Evolutionary conservation across 1,284 basidiomycete species (phyloP).

Genomic region (Microstroma glucosiphilum): DNA sequence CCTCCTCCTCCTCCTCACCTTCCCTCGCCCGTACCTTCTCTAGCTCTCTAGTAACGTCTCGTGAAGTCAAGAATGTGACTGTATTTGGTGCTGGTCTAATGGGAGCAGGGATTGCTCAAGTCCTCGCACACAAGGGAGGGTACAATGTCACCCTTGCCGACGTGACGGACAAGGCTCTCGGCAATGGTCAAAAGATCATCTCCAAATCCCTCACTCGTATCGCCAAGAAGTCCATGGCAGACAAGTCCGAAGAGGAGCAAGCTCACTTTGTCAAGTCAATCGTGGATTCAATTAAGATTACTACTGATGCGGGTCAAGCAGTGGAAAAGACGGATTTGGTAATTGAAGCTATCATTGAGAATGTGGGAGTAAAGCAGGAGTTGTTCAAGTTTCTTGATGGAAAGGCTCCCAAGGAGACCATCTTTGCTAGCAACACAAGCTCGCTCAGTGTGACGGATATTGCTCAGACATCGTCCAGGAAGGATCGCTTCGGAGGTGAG

Average conservation of each 20-base stretch:
- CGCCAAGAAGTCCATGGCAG: conserved; percentile 55
- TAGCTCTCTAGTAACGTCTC: conserved; percentile 29
- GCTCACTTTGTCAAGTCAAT: conserved; percentile 50
- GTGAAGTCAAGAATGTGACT: conserved; percentile 49
- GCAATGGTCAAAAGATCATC: conserved; percentile 58
- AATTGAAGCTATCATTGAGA: conserved; percentile 60
- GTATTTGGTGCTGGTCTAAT: conserved; percentile 50
- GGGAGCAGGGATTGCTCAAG: conserved; percentile 50
- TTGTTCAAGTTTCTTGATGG: conserved; percentile 57
- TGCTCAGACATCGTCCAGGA: conserved; percentile 47
- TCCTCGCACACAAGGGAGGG: conserved; percentile 47
- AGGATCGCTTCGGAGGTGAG: conserved; percentile 36
- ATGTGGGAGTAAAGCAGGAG: conserved; percentile 57
- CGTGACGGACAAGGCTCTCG: conserved; percentile 51
- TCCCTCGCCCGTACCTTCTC: conserved; percentile 26
- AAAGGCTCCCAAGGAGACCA: conserved; percentile 54
- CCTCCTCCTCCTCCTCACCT: not conserved
- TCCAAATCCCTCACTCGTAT: conserved; percentile 56
- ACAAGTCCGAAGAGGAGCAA: conserved; percentile 53
- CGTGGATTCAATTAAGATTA: conserved; percentile 55
- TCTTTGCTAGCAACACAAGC: conserved; percentile 60
- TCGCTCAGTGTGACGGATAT: conserved; percentile 57
- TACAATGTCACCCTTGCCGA: conserved; percentile 53
- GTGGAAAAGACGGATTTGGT: conserved; percentile 57
- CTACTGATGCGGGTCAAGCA: conserved; percentile 56